These are phyloP conservation scores for Plasmodium cynomolgi DNA, from an alignment of 169 alveolate genomes.

Conservation along the genomic window DNA sequence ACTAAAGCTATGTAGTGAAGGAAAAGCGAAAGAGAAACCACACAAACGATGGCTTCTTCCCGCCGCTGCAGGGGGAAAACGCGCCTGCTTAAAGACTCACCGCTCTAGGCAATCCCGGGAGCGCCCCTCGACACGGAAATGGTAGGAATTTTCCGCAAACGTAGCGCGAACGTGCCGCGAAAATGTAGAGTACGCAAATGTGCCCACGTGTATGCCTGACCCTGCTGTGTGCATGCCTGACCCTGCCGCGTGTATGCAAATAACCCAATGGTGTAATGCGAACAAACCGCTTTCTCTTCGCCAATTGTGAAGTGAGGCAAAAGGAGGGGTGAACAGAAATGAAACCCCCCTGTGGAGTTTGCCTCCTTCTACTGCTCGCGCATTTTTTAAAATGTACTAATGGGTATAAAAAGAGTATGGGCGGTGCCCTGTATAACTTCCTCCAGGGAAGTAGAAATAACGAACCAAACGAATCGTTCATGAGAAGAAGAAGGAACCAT, in stretches of 20 bases:
- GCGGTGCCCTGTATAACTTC: neutral
- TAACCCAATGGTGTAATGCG: neutral
- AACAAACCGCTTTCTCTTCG: neutral
- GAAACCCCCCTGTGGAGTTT: neutral
- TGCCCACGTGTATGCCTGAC: neutral
- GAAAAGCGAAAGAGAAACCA: neutral
- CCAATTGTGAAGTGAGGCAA: neutral
- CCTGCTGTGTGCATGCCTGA: neutral
- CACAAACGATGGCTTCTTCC: neutral
- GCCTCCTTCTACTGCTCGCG: neutral
- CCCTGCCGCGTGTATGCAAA: neutral
- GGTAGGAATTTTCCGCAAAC: neutral
- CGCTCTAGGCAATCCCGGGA: neutral
- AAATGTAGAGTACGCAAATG: neutral
- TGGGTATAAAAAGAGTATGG: neutral
- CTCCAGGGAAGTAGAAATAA: neutral
- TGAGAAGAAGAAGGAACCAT: neutral
- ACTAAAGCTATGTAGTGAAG: neutral
- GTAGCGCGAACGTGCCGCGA: neutral
- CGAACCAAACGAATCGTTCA: neutral
- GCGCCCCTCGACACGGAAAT: neutral
- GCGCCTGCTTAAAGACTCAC: neutral
- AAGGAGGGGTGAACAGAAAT: neutral
- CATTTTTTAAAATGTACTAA: neutral
- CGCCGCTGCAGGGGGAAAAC: neutral